These are phyloP conservation scores for Gossypium arboreum DNA, from an alignment of 345 rosid genomes.

Conservation along the genomic window DNA sequence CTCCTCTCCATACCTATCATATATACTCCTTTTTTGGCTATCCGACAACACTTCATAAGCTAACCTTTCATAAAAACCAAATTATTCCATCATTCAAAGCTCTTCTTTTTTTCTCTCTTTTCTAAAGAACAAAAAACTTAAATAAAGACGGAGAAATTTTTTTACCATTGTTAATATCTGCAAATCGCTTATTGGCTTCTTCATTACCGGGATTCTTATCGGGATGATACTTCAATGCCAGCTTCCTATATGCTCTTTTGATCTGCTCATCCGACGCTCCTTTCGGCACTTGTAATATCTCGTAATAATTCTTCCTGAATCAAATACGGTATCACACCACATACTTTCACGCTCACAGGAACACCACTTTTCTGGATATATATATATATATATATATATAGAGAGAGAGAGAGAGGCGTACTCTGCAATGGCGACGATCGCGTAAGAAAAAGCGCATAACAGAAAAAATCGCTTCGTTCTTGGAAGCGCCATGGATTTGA, in stretches of 20 bases:
- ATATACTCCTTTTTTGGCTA: slow-evolving; percentile 74
- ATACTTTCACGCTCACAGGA: background rate
- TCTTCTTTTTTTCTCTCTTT: background rate
- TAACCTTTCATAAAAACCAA: slow-evolving; percentile 20
- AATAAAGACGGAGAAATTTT: background rate
- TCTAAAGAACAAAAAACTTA: background rate
- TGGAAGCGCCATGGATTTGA: slow-evolving; percentile 52
- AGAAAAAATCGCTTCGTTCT: slow-evolving; percentile 38
- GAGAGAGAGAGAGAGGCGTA: slow-evolving; percentile 22
- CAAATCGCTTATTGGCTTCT: slow-evolving; percentile 82
- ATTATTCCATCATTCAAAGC: background rate
- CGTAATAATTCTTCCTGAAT: slow-evolving; percentile 88
- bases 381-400: background rate
- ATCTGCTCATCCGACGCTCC: slow-evolving; percentile 98
- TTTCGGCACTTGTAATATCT: slow-evolving; percentile 80
- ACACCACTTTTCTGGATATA: background rate
- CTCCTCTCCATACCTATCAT: slow-evolving; percentile 91
- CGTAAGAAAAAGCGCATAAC: slow-evolving; percentile 51
- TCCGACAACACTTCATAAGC: slow-evolving; percentile 97
- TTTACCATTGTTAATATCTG: slow-evolving; percentile 88
- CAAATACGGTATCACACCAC: background rate
- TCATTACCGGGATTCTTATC: slow-evolving; percentile 97
- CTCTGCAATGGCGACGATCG: slow-evolving; percentile 52
- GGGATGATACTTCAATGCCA: slow-evolving; percentile 96
- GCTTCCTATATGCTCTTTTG: slow-evolving; percentile 94